phyloP scores from a whole-genome alignment of 1,284 basidiomycete genomes.

The Exobasidium cylindrosporum region DNA sequence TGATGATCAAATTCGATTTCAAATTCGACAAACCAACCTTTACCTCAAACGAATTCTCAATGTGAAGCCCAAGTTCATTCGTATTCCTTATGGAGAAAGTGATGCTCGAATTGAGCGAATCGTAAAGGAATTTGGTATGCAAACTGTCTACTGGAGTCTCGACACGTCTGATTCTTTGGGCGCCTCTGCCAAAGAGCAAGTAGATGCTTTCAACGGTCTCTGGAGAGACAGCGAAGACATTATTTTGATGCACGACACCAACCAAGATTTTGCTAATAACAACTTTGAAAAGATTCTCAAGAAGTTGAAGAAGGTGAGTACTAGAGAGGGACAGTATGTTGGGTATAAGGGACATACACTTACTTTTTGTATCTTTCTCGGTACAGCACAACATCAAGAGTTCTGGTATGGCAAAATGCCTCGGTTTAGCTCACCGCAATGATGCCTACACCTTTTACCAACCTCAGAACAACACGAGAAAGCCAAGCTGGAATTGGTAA shows the following conservation, averaged over 20 bases:
- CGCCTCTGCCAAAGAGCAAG: not conserved
- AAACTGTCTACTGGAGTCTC: not conserved
- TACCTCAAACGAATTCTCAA: not conserved
- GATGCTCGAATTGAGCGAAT: not conserved
- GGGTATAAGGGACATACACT: no score
- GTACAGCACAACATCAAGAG: no score
- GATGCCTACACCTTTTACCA: not conserved
- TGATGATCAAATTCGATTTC: not conserved
- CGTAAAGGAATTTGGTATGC: not conserved
- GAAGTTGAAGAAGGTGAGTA: no score
- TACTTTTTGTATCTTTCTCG: no score
- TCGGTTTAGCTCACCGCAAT: not conserved
- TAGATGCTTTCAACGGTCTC: not conserved
- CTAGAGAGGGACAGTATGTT: no score
- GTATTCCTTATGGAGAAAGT: constrained; percentile 4
- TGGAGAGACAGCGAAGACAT: not conserved
- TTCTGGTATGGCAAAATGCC: not conserved
- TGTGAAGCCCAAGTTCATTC: not conserved
- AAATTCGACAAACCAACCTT: not conserved
- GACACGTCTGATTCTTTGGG: not conserved
- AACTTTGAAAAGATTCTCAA: not conserved
- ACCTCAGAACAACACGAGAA: not conserved
- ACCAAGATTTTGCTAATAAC: not conserved
- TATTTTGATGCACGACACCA: not conserved
- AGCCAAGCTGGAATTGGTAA: not conserved